These are phyloP conservation scores for Pleurotus salmoneostramineus DNA, from an alignment of 768 basidiomycete species.

Conservation along the genomic window DNA sequence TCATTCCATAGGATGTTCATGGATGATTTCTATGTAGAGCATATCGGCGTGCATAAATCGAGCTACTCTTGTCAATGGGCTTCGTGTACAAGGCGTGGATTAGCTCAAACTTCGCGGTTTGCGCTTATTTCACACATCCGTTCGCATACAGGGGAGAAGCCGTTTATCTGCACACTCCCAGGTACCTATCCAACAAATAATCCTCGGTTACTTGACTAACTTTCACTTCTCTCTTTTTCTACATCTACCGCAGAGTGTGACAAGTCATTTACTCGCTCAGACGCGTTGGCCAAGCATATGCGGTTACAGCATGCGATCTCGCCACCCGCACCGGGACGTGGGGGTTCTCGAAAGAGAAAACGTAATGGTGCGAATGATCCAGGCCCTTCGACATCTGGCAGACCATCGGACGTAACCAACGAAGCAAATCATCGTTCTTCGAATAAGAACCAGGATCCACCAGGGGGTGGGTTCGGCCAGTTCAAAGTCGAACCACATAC, in stretches of 20 bases:
- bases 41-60: conserved; percentile 81
- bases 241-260: conserved; percentile 66
- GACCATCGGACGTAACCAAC: conserved; percentile 16
- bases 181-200: conserved; percentile 41
- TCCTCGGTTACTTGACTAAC: too few species aligned
- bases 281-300: conserved; percentile 91
- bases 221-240: too few species aligned
- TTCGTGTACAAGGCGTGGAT: conserved; percentile 72
- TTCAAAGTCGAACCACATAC: conserved; percentile 60
- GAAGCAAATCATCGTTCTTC: not conserved
- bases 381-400: conserved; percentile 15
- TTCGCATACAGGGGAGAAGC: conserved; percentile 93
- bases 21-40: conserved; percentile 39
- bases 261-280: conserved; percentile 92
- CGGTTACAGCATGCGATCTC: conserved; percentile 81
- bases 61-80: conserved; percentile 90
- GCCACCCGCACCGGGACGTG: conserved; percentile 69
- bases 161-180: conserved; percentile 77
- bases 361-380: conserved; percentile 40
- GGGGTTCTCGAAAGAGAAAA: conserved; percentile 69
- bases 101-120: conserved; percentile 85
- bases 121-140: conserved; percentile 89
- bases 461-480: conserved; percentile 38
- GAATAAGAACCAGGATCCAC: conserved; percentile 13
- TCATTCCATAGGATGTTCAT: not conserved